Base-by-base conservation (phyloP, 306 rosid species). In the Acmispon strigosus region DNA sequence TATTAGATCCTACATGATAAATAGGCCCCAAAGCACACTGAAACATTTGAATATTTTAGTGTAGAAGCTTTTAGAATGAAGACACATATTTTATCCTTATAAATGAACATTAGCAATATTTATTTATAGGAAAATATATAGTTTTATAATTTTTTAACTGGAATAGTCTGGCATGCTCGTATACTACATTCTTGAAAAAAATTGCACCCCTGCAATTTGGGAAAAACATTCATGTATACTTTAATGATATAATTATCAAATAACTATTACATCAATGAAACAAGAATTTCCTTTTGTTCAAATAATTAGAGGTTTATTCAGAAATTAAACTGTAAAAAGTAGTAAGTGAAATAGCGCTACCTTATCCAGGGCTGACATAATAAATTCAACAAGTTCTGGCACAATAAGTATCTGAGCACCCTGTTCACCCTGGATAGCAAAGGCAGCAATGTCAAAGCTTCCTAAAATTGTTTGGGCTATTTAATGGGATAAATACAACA, bases 371-470 rank as follows among this genome's bases (percentile, higher is more conserved):
- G 97, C 70, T 50, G 89, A 58, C 70, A 69, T 82, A 15, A 93
- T 83, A 80, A 81, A 90, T 61, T 93, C 96, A 56, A 81, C 86
- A 5, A 93, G 98, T 70, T 93, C 98, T 12, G 97, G 90, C 68
- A 83, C 98, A 83, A 90, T 49, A 22, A 93, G 72, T 47, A 90
- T 70, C 62, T 90, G 97, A 70, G 98, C 98, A 62, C 97, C 96
- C 68, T 66, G 89, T 59, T 90, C 95, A 60, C 96, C 96, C 98
- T 93, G 76, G 68, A 22, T 27, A 77, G 56, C 64, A 68, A 73
- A 79, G 55, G 59, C 32, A 76, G 68, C 47, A 36, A 76, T 53
- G 51, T 64, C 51, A 44, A 74, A 74, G 27, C 41, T 62, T 15
- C 10, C 44, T 9, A 57, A 76, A 60, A 39, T 55, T 27, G 70